Percentiles rank a stretch among this genome's conserved stretches.
phyloP scores from a whole-genome alignment of 2,329 filamentous ascomycete species.

The Calonectria pseudoreteaudii region DNA sequence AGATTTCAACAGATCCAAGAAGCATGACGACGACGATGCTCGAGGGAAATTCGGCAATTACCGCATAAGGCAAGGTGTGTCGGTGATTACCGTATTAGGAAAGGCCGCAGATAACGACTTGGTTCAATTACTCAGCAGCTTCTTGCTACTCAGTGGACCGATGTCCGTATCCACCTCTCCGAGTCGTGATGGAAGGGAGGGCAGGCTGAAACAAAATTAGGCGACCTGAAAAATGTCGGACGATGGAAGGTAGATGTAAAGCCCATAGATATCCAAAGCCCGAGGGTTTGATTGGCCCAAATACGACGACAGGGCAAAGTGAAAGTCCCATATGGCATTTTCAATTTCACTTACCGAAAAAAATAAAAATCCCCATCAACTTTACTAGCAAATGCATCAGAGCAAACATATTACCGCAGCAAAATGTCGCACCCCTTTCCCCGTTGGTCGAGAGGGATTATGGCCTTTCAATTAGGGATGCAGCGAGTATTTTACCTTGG shows the following conservation, averaged over 20 bases:
- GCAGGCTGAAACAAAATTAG: background rate
- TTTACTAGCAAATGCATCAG: background rate
- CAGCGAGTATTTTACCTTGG: background rate
- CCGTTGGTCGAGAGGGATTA: background rate
- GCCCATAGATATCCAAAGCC: background rate
- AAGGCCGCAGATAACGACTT: background rate
- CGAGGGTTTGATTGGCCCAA: background rate
- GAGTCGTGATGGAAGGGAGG: background rate
- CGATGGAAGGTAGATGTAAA: background rate
- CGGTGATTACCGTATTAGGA: conserved; percentile 2
- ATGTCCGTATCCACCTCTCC: background rate
- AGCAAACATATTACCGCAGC: too few relatives aligned
- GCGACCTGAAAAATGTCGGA: background rate
- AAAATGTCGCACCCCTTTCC: background rate
- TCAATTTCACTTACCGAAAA: background rate
- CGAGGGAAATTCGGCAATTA: conserved; percentile 4
- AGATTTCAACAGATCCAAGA: background rate
- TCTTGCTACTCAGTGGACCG: background rate
- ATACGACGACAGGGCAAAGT: background rate
- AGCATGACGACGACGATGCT: background rate
- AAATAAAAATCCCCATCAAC: background rate
- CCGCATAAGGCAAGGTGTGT: background rate
- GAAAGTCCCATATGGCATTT: background rate
- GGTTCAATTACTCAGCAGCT: conserved; percentile 13
- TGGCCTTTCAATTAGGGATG: background rate